Evolutionary conservation across 176 grass and related monocot species (phyloP).

Genomic region (Pontederia paniculata): DNA sequence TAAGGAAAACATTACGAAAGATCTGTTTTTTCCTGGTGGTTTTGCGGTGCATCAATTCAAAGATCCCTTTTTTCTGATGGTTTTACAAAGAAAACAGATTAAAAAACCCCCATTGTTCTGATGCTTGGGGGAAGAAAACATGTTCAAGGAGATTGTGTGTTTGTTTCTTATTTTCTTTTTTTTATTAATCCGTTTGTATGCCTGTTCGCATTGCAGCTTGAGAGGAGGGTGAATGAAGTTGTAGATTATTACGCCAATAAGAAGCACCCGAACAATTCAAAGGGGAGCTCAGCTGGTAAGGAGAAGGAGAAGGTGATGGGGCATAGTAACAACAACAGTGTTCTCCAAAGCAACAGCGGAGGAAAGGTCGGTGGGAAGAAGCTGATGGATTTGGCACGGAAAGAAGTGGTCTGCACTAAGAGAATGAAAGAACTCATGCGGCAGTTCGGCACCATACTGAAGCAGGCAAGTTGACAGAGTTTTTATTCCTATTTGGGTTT

Average conservation of each 20-base stretch:
- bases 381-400: constrained; percentile 12
- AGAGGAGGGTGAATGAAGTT: constrained; percentile 50
- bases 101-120: no score
- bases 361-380: constrained; percentile 13
- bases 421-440: constrained; percentile 65
- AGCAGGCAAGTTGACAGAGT: constrained; percentile 30
- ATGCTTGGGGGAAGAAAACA: no score
- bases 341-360: constrained; percentile 19
- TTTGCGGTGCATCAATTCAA: no score
- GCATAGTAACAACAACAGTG: constrained; percentile 13
- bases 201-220: constrained; percentile 33
- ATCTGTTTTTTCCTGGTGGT: no score
- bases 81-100: no score
- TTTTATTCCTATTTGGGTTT: no score
- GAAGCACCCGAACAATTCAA: constrained; percentile 29
- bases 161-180: no score
- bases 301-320: constrained; percentile 21
- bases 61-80: no score
- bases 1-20: no score
- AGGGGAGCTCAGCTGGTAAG: constrained; percentile 12
- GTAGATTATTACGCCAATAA: constrained; percentile 37
- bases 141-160: no score
- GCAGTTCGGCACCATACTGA: constrained; percentile 46
- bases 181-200: no score
- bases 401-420: constrained; percentile 28